Conservation (phyloP, 805 yeast genomes). For the Kazachstania viticola region DNA sequence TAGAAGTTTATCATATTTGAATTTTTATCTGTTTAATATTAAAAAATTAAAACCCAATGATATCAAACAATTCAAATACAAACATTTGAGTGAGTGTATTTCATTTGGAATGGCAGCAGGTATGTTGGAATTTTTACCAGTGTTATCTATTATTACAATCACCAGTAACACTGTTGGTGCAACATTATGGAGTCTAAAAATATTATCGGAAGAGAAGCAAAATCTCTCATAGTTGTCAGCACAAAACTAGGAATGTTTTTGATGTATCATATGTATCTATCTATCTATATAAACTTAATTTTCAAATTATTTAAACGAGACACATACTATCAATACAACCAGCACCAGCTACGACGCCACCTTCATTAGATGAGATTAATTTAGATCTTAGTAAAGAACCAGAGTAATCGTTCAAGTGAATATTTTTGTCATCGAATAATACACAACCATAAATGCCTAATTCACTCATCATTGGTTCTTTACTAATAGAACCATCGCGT, state of each 20-base stretch:
- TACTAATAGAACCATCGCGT: constrained; percentile 47
- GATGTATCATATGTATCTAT: not conserved
- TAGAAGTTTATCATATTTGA: constrained; percentile 20
- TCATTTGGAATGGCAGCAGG: constrained; percentile 43
- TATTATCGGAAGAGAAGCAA: not conserved
- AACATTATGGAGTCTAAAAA: constrained; percentile 43
- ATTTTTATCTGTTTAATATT: constrained; percentile 13
- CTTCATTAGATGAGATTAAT: constrained; percentile 80
- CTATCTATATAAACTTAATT: constrained; percentile 1
- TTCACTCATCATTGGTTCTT: constrained; percentile 79
- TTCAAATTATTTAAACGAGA: constrained; percentile 1
- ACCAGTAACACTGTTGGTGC: constrained; percentile 52
- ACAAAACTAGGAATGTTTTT: not conserved
- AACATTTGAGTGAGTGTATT: constrained; percentile 30
- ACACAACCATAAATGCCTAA: constrained; percentile 83
- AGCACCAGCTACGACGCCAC: constrained; percentile 98
- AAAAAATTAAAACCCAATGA: constrained; percentile 17
- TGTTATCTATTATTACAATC: constrained; percentile 40
- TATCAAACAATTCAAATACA: constrained; percentile 25
- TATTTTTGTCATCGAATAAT: constrained; percentile 56
- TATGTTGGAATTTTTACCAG: constrained; percentile 42
- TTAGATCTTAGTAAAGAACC: constrained; percentile 89
- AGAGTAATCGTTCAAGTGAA: constrained; percentile 52
- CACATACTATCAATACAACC: constrained; percentile 86
- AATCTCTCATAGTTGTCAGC: not conserved